These are phyloP conservation scores for Rosa hybrid DNA, from an alignment of 331 rosid genomes.

Conservation along the genomic window DNA sequence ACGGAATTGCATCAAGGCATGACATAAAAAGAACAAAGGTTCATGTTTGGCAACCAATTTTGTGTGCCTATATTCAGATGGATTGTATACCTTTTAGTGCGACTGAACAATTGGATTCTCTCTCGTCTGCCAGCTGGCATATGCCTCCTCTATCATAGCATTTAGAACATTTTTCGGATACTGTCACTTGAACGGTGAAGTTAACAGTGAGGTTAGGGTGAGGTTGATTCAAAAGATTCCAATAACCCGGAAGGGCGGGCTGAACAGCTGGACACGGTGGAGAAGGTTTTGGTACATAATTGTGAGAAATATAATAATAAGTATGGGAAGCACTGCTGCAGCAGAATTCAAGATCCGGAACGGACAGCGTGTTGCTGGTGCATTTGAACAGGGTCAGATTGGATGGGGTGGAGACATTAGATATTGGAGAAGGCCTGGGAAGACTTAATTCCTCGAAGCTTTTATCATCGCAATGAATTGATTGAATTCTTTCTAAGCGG, in stretches of 20 bases:
- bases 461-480: constrained; percentile 12
- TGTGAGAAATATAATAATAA: background rate
- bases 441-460: constrained; percentile 17
- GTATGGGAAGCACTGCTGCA: background rate
- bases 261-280: constrained; percentile 17
- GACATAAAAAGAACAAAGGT: background rate
- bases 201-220: background rate
- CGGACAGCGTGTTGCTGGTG: background rate
- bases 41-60: background rate
- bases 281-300: fast-evolving
- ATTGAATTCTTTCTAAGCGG: fast-evolving
- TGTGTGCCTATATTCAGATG: background rate
- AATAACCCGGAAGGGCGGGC: background rate
- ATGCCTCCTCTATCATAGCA: background rate
- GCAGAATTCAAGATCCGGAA: fast-evolving
- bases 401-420: fast-evolving
- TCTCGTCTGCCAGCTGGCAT: background rate
- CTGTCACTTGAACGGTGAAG: fast-evolving
- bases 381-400: constrained; percentile 23
- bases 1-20: background rate
- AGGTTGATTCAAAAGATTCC: background rate
- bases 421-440: background rate
- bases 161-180: background rate
- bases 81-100: background rate
- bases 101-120: background rate